Evolutionary conservation across 768 basidiomycete species (phyloP).

Genomic region (Hygrophoropsis aurantiaca): DNA sequence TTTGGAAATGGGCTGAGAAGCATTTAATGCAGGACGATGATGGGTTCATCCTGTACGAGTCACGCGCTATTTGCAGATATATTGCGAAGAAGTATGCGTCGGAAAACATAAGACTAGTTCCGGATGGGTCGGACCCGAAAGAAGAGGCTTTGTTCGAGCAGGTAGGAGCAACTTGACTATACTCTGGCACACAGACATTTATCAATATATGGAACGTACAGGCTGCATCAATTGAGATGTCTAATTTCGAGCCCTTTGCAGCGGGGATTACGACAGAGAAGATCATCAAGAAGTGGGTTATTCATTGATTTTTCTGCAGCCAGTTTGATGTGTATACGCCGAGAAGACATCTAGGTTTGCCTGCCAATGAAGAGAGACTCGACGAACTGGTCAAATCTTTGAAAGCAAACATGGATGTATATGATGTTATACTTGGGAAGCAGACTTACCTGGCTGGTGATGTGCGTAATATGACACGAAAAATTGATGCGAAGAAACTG

Average conservation of each 20-base stretch:
- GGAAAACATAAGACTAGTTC: constrained; percentile 48
- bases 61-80: constrained; percentile 56
- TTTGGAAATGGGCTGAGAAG: not conserved
- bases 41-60: constrained; percentile 56
- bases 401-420: constrained; percentile 44
- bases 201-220: no score
- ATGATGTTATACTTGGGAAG: constrained; percentile 53
- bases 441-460: constrained; percentile 58
- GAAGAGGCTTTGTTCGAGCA: constrained; percentile 44
- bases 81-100: constrained; percentile 48
- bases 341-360: constrained; percentile 10
- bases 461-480: constrained; percentile 28
- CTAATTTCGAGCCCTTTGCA: constrained; percentile 54
- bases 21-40: constrained; percentile 43
- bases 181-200: no score
- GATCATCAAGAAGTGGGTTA: constrained; percentile 46
- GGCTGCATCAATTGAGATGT: constrained; percentile 28
- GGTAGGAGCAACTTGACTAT: no score
- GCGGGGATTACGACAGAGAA: constrained; percentile 43
- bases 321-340: not conserved
- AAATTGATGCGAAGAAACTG: not conserved
- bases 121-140: constrained; percentile 29
- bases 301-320: not conserved
- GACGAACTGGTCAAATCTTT: constrained; percentile 22
- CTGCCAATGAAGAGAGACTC: constrained; percentile 26